These are phyloP conservation scores for Brettanomyces naardenensis DNA, from an alignment of 805 yeast genomes.

Conservation along the genomic window DNA sequence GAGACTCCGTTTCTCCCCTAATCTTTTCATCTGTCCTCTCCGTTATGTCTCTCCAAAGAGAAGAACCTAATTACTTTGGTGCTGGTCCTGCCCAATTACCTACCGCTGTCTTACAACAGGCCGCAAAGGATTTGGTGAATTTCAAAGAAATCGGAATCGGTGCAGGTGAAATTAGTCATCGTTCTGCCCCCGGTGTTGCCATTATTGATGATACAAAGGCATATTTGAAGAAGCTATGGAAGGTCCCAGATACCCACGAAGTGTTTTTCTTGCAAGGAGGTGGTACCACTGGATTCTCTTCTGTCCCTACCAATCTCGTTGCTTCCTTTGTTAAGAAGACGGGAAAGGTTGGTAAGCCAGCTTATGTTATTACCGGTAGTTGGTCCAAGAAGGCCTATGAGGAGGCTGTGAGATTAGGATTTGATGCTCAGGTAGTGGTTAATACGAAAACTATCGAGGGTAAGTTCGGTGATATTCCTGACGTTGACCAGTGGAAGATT, in stretches of 20 bases:
- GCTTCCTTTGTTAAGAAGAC: conserved; percentile 60
- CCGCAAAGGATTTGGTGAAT: conserved; percentile 74
- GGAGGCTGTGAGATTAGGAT: conserved; percentile 81
- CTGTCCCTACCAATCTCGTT: conserved; percentile 72
- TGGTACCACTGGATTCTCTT: conserved; percentile 92
- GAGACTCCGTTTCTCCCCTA: background rate
- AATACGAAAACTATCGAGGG: conserved; percentile 52
- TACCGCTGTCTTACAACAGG: conserved; percentile 73
- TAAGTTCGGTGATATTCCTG: conserved; percentile 63
- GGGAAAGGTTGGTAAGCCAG: conserved; percentile 72
- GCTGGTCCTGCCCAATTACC: conserved; percentile 99
- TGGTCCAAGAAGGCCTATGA: conserved; percentile 89
- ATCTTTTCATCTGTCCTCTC: background rate
- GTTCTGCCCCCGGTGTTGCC: conserved; percentile 73
- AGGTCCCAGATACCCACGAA: conserved; percentile 87
- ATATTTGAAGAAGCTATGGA: conserved; percentile 53
- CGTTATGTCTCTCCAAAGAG: conserved; percentile 43
- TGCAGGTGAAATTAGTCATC: conserved; percentile 92
- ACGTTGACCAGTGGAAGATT: conserved; percentile 53
- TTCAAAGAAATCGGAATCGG: conserved; percentile 73
- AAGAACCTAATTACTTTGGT: conserved; percentile 79
- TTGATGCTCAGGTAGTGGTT: conserved; percentile 60
- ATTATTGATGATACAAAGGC: conserved; percentile 73
- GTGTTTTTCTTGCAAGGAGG: conserved; percentile 97
- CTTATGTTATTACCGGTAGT: conserved; percentile 83